A percentile compares a stretch with the other conserved stretches of the same genome.
phyloP scores from a whole-genome alignment of 441 rosid species.

The Aquilaria agallochum region DNA sequence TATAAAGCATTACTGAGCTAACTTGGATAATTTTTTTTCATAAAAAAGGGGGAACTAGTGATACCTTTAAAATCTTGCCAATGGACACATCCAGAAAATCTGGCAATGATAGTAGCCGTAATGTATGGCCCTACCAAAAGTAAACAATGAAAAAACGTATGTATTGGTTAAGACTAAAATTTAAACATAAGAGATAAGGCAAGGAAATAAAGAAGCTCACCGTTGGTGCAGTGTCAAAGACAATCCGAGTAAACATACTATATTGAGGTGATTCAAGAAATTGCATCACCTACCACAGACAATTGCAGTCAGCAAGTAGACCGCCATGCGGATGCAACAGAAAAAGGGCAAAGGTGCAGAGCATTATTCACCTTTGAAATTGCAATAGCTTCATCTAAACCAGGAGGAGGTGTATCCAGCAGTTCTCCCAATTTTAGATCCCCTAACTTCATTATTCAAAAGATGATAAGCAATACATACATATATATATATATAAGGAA shows the following conservation, averaged over 20 bases:
- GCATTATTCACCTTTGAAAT: slow-evolving; percentile 64
- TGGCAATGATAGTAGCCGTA: slow-evolving; percentile 87
- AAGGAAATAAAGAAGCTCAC: slow-evolving; percentile 35
- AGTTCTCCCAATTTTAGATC: slow-evolving; percentile 87
- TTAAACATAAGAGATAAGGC: not conserved
- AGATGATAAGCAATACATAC: slow-evolving; percentile 17
- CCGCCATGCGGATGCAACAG: slow-evolving; percentile 7
- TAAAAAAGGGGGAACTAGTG: slow-evolving; percentile 12
- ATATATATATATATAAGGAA: not conserved
- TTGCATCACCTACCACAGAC: slow-evolving; percentile 74
- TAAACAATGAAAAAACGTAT: slow-evolving; percentile 12
- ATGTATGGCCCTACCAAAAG: slow-evolving; percentile 77
- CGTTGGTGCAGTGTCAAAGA: slow-evolving; percentile 97
- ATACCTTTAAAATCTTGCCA: slow-evolving; percentile 92
- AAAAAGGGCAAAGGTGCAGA: slow-evolving; percentile 6
- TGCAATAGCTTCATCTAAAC: slow-evolving; percentile 94
- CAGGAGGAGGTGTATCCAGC: slow-evolving; percentile 95
- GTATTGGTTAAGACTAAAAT: not conserved
- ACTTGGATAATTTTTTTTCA: not conserved
- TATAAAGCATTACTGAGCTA: not conserved
- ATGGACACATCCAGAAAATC: slow-evolving; percentile 95
- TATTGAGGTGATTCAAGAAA: slow-evolving; percentile 91
- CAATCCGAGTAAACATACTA: slow-evolving; percentile 83
- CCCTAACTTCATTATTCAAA: slow-evolving; percentile 53
- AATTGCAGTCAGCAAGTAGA: slow-evolving; percentile 19